Conservation (phyloP, 1,284 basidiomycete genomes). For the Pseudozyma sp. region DNA sequence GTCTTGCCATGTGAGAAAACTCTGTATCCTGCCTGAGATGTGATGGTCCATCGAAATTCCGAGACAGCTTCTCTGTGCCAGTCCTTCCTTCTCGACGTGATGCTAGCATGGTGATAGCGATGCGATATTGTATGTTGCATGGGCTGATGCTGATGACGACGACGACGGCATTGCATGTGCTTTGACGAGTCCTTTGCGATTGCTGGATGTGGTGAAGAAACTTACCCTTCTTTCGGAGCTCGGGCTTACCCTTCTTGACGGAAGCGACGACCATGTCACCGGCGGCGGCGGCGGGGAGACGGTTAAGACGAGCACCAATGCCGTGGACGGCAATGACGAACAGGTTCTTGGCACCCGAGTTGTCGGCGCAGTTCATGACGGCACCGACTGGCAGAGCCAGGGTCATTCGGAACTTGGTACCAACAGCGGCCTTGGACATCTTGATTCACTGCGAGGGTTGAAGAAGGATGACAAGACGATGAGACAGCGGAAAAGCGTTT, state of each 20-base stretch:
- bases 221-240: conserved; percentile 98
- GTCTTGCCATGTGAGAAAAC: no score
- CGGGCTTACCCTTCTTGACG: conserved; percentile 99
- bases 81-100: no score
- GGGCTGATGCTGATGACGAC: conserved; percentile 1
- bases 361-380: conserved; percentile 99
- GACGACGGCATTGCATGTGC: conserved; percentile 6
- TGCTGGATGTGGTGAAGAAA: conserved; percentile 36
- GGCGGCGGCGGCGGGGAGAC: conserved; percentile 96
- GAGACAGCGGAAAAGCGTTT: conserved; percentile 4
- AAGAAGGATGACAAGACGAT: background rate
- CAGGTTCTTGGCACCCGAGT: conserved; percentile 97
- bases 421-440: conserved; percentile 72
- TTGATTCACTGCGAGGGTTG: conserved; percentile 43
- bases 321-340: conserved; percentile 91
- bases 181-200: background rate
- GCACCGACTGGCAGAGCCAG: conserved; percentile 90
- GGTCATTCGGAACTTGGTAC: conserved; percentile 92
- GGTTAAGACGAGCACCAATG: conserved; percentile 94
- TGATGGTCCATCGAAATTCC: no score
- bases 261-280: conserved; percentile 99
- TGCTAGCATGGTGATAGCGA: no score
- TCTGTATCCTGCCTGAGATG: no score
- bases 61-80: no score
- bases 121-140: no score